phyloP scores from a whole-genome alignment of 2,329 filamentous ascomycete species.

The Gnomoniopsis sp. region DNA sequence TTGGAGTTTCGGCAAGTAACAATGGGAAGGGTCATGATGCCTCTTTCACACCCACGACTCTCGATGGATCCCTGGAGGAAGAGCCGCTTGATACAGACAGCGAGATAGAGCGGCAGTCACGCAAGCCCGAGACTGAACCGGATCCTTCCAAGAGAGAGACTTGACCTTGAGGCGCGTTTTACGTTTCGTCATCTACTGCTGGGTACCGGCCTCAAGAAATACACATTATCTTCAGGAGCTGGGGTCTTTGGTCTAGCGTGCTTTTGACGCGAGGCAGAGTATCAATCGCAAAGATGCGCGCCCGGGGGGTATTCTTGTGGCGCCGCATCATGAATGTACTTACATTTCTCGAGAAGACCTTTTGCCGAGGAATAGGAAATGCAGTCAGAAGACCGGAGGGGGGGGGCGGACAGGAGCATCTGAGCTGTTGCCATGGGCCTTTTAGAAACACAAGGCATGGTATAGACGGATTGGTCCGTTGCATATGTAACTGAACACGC shows the following conservation, averaged over 20 bases:
- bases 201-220: background rate
- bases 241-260: background rate
- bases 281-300: background rate
- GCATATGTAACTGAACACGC: background rate
- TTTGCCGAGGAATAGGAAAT: background rate
- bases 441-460: background rate
- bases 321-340: background rate
- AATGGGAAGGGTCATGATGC: conserved; percentile 54
- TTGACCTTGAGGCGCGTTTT: background rate
- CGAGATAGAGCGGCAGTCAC: conserved; percentile 12
- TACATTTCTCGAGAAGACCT: background rate
- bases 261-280: background rate
- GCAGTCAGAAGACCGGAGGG: background rate
- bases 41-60: conserved; percentile 48
- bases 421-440: background rate
- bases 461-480: background rate
- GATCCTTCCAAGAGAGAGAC: background rate
- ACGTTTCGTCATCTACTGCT: conserved; percentile 17
- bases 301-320: background rate
- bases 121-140: conserved; percentile 5
- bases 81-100: conserved; percentile 38
- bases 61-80: conserved; percentile 51
- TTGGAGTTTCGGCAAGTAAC: conserved; percentile 62
- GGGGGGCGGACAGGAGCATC: background rate
- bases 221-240: background rate